Evolutionary conservation across 129 eudicot species (phyloP).

Genomic region (Flaveria ramosissima): DNA sequence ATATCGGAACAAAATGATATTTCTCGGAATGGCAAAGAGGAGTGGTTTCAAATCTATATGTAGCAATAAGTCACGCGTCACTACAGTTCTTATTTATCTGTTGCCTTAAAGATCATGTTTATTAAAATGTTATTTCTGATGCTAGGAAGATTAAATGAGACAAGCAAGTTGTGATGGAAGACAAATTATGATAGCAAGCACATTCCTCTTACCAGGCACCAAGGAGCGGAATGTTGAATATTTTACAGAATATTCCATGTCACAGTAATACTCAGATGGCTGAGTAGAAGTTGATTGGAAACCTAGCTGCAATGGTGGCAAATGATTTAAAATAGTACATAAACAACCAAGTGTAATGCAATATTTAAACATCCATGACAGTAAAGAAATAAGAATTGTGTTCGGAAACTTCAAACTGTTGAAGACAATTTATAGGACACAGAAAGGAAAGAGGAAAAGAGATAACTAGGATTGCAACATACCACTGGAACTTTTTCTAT

Average conservation of each 20-base stretch:
- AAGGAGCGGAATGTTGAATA: constrained; percentile 84
- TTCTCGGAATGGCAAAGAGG: constrained; percentile 12
- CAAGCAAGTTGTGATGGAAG: constrained; percentile 8
- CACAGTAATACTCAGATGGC: constrained; percentile 73
- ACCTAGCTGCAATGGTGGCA: constrained; percentile 54
- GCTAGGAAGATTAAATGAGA: constrained; percentile 17
- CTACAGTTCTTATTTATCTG: constrained; percentile 9
- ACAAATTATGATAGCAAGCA: constrained; percentile 12
- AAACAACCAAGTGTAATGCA: constrained; percentile 21
- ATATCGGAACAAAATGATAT: constrained; percentile 2
- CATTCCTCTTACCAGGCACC: constrained; percentile 51
- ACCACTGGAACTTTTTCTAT: constrained; percentile 55
- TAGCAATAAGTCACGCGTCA: constrained; percentile 23
- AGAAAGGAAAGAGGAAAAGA: not conserved
- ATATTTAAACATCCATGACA: constrained; percentile 19
- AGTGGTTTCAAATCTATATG: constrained; percentile 7
- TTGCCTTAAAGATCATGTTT: constrained; percentile 14
- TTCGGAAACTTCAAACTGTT: constrained; percentile 10
- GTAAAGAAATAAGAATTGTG: constrained; percentile 2
- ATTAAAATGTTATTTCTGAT: constrained; percentile 23
- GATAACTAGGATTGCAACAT: constrained; percentile 32
- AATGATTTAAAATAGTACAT: not conserved
- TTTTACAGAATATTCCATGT: constrained; percentile 91
- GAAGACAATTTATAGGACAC: constrained; percentile 1
- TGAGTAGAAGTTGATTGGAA: constrained; percentile 39